Evolutionary conservation across 768 basidiomycete species (phyloP), one percentile per base, ranked within the genome.

Genomic region (Ramaria rubella): DNA sequence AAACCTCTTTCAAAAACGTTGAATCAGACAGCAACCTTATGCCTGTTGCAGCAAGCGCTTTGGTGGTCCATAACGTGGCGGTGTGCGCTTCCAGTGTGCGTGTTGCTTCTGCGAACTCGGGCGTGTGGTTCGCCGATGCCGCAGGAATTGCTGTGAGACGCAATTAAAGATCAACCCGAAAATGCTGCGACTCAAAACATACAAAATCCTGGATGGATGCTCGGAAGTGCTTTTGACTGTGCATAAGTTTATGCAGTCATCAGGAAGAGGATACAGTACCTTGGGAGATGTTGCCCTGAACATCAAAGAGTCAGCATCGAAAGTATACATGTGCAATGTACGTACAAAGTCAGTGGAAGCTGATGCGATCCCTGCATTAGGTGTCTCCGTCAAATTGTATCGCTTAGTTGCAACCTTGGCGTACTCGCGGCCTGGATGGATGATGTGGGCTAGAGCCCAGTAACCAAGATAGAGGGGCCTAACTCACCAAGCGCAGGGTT

Each of bases 261-360:
- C 24, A 29, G 8, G 17, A 11, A 27, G n/a, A 55, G 21, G n/a
- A 14, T 21, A 45, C 19, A 6, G 26, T 66, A 88, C 88, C 80
- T 60, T 91, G 87, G 4, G 82, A 84, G 23, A 92, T 74, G 65
- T 90, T 89, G 26, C 86, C 86, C 86, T 87, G 52, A 51, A 55
- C 57, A 50, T 49, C 12, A 9, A 2, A 29, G 26, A 7, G 11
- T 34, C 29, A 60, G 21, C 9, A 40, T 43, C 9, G 30, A 24
- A 36, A n/a, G 29, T 51, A 17, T 26, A 36, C 27, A 15, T 5
- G 6, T 6, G 24, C 26, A 15, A 57, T 29, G 50, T 4, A 73
- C 86, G 73, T 62, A 90, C 90, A 60, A 92, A 92, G 66, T 92
- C 90, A 2, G 90, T 91, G 5, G 87, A 91, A 14, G 87, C 89